phyloP scores from a whole-genome alignment of 768 basidiomycete species.

The Termitomyces sp. region DNA sequence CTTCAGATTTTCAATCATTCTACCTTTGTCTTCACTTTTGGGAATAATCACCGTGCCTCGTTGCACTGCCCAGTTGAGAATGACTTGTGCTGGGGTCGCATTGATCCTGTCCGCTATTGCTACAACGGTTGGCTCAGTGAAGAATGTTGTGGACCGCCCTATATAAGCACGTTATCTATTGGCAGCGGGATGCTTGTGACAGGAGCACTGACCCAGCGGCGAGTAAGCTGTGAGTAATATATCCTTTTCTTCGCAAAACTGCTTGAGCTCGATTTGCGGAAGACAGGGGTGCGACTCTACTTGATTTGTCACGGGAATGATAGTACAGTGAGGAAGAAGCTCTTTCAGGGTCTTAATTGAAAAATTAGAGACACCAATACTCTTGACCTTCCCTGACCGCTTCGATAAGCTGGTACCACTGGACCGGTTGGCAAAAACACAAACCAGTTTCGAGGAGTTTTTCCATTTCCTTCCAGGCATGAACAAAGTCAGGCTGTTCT shows the following conservation, averaged over 20 bases:
- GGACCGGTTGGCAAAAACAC: background rate
- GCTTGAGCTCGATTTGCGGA: conserved; percentile 44
- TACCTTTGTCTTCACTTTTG: conserved; percentile 48
- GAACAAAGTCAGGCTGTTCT: conserved; percentile 24
- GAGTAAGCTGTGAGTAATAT: conserved; percentile 51
- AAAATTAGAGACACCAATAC: conserved; percentile 59
- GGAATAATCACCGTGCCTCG: conserved; percentile 60
- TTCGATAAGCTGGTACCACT: conserved; percentile 15
- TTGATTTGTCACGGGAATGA: conserved; percentile 55
- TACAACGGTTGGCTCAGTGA: conserved; percentile 28
- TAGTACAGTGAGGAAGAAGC: conserved; percentile 40
- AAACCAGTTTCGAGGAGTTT: conserved; percentile 24
- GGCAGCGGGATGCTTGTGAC: too few relatives aligned
- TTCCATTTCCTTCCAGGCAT: conserved; percentile 29
- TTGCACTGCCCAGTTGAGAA: conserved; percentile 64
- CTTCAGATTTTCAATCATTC: conserved; percentile 46
- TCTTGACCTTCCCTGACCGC: conserved; percentile 36
- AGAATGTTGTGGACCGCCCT: conserved; percentile 24
- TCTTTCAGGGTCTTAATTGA: conserved; percentile 38
- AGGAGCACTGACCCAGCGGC: conserved; percentile 31
- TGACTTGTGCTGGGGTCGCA: conserved; percentile 44
- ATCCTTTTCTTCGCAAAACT: conserved; percentile 44
- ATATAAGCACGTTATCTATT: background rate
- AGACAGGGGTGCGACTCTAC: conserved; percentile 56
- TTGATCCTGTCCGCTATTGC: conserved; percentile 30